These are phyloP conservation scores for Pythium aphanidermatum DNA, from an alignment of 352 stramenopile species.

Conservation along the genomic window DNA sequence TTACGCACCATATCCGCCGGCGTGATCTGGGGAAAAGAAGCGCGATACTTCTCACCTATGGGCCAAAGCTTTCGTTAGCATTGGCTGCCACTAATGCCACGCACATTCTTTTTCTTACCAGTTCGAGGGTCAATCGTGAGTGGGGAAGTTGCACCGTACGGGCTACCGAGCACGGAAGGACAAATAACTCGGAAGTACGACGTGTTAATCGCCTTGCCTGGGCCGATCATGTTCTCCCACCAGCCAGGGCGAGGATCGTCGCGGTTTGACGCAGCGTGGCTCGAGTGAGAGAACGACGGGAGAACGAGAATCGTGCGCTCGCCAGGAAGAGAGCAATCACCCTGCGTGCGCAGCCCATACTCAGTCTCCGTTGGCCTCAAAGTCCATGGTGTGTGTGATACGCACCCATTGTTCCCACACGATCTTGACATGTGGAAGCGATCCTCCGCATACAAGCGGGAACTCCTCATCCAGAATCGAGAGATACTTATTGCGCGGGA, in stretches of 20 bases:
- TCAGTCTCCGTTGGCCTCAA: too few relatives aligned
- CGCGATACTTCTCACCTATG: conserved; percentile 47
- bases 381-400: too few relatives aligned
- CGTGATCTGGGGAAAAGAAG: conserved; percentile 79
- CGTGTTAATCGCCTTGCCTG: conserved; percentile 83
- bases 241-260: conserved; percentile 74
- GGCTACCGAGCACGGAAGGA: conserved; percentile 75
- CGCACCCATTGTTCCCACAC: conserved; percentile 79
- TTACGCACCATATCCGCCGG: conserved; percentile 66
- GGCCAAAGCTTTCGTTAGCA: too few relatives aligned
- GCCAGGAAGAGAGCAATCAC: conserved; percentile 55
- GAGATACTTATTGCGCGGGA: conserved; percentile 71
- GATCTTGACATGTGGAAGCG: conserved; percentile 51
- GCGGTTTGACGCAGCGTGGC: conserved; percentile 74
- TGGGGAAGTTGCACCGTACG: conserved; percentile 79
- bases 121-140: conserved; percentile 52
- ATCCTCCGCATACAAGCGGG: conserved; percentile 42
- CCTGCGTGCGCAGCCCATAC: conserved; percentile 19
- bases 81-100: too few relatives aligned
- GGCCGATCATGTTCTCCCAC: conserved; percentile 88
- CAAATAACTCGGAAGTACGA: conserved; percentile 87
- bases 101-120: conserved; percentile 16
- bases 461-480: conserved; percentile 61
- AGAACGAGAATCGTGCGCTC: conserved; percentile 79
- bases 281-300: conserved; percentile 85